phyloP scores from a whole-genome alignment of 768 basidiomycete genomes.

The Clitopilus hobsonii region DNA sequence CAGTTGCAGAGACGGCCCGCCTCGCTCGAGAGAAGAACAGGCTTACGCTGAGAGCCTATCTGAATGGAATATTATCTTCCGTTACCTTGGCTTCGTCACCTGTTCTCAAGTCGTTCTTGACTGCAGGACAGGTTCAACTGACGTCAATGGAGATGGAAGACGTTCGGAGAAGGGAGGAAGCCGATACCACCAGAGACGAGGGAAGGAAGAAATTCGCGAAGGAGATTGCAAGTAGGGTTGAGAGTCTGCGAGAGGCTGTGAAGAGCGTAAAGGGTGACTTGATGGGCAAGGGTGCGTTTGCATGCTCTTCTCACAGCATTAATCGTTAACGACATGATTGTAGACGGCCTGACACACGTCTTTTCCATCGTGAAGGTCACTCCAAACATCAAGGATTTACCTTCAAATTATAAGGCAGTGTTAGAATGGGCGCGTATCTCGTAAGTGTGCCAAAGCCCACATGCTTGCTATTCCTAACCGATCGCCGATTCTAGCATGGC shows the following conservation, averaged over 20 bases:
- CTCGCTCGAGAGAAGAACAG: conserved; percentile 92
- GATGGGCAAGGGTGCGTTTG: conserved; percentile 66
- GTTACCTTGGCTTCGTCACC: conserved; percentile 78
- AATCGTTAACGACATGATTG: neutral
- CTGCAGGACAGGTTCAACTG: conserved; percentile 69
- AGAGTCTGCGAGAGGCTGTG: conserved; percentile 77
- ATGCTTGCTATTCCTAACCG: neutral
- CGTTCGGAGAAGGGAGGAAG: conserved; percentile 76
- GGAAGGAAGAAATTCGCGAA: conserved; percentile 79
- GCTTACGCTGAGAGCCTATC: conserved; percentile 87
- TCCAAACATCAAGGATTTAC: conserved; percentile 70
- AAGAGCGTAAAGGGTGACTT: conserved; percentile 90
- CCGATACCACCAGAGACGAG: conserved; percentile 82
- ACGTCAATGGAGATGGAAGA: conserved; percentile 76
- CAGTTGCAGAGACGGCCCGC: conserved; percentile 31
- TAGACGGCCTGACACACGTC: conserved; percentile 85
- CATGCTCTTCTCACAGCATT: neutral
- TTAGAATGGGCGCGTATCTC: conserved; percentile 97
- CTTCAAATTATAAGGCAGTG: conserved; percentile 82
- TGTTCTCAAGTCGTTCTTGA: conserved; percentile 80
- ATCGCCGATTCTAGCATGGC: conserved; percentile 58
- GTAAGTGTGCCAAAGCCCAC: conserved; percentile 40
- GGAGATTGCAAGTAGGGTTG: conserved; percentile 85
- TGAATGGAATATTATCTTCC: conserved; percentile 73
- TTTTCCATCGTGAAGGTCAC: conserved; percentile 86